Evolutionary conservation across 2,329 filamentous ascomycete genomes (phyloP).

Genomic region (Cordyceps sp.): DNA sequence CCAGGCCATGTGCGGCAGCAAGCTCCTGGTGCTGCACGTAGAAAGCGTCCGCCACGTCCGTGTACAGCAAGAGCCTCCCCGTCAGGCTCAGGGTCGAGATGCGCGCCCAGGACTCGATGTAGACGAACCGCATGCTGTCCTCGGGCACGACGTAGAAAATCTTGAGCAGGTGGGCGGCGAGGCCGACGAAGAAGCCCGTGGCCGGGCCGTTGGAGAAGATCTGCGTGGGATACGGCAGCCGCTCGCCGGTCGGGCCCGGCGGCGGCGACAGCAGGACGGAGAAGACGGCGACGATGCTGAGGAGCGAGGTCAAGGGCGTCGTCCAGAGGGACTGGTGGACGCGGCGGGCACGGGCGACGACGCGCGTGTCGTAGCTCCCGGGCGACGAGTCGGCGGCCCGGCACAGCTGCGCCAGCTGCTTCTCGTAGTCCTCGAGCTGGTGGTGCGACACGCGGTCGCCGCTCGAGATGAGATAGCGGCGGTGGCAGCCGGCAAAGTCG

Average conservation of each 20-base stretch:
- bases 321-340: slow-evolving; percentile 71
- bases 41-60: slow-evolving; percentile 55
- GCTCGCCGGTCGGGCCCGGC: slow-evolving; percentile 5
- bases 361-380: slow-evolving; percentile 45
- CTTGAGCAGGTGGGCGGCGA: slow-evolving; percentile 31
- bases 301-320: slow-evolving; percentile 50
- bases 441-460: slow-evolving; percentile 54
- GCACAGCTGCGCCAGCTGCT: slow-evolving; percentile 12
- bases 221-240: slow-evolving; percentile 44
- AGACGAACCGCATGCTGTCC: slow-evolving; percentile 55
- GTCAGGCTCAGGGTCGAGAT: slow-evolving; percentile 72
- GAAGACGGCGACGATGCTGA: slow-evolving; percentile 48
- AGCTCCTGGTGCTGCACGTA: slow-evolving; percentile 67
- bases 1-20: slow-evolving; percentile 25
- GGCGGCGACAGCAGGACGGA: slow-evolving; percentile 30
- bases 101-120: slow-evolving; percentile 85
- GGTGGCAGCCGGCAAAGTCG: slow-evolving; percentile 35
- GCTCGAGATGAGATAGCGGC: slow-evolving; percentile 67
- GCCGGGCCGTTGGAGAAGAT: slow-evolving; percentile 82
- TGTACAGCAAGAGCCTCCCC: slow-evolving; percentile 53
- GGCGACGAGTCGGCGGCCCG: slow-evolving; percentile 6
- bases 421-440: slow-evolving; percentile 43
- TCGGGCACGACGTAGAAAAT: slow-evolving; percentile 25
- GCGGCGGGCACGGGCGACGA: slow-evolving; percentile 58
- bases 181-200: slow-evolving; percentile 61